Evolutionary conservation across 1,284 basidiomycete genomes (phyloP).

Genomic region (Fomes fomentarius): DNA sequence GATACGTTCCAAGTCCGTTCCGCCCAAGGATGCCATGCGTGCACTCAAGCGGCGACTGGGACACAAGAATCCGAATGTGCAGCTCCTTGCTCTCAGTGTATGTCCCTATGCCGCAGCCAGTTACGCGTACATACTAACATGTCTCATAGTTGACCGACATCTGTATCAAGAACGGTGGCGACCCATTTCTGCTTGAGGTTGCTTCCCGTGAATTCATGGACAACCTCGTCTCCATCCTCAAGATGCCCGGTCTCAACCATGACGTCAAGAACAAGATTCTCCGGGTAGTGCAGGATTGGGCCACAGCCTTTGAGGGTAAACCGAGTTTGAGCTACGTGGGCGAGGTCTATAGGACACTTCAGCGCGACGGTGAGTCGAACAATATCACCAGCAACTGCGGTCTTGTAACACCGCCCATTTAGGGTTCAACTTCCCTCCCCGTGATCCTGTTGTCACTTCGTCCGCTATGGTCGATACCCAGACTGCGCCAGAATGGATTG

Average conservation of each 20-base stretch:
- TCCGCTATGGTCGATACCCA: conserved; percentile 88
- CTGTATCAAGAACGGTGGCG: conserved; percentile 98
- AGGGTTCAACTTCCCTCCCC: conserved; percentile 86
- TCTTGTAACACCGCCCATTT: conserved; percentile 11
- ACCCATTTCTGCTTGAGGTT: conserved; percentile 85
- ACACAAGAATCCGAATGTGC: conserved; percentile 97
- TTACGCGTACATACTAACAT: conserved; percentile 9
- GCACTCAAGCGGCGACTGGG: conserved; percentile 86
- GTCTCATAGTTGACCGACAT: conserved; percentile 79
- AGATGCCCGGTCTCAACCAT: conserved; percentile 71
- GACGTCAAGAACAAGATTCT: conserved; percentile 88
- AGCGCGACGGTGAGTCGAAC: conserved; percentile 62
- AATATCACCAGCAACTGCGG: background rate
- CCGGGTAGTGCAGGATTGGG: conserved; percentile 90
- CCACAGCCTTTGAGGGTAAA: conserved; percentile 86
- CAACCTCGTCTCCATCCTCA: conserved; percentile 84
- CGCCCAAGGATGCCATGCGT: conserved; percentile 87
- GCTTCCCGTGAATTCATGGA: conserved; percentile 93
- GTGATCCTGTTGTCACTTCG: conserved; percentile 68
- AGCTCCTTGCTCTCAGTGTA: conserved; percentile 85
- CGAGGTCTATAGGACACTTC: conserved; percentile 81
- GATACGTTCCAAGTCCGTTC: conserved; percentile 90
- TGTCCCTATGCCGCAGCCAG: conserved; percentile 34
- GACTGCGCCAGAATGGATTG: conserved; percentile 94
- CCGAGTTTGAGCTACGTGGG: conserved; percentile 75